Evolutionary conservation across 805 yeast species (phyloP).

Genomic region (Starmerella stigmatis): DNA sequence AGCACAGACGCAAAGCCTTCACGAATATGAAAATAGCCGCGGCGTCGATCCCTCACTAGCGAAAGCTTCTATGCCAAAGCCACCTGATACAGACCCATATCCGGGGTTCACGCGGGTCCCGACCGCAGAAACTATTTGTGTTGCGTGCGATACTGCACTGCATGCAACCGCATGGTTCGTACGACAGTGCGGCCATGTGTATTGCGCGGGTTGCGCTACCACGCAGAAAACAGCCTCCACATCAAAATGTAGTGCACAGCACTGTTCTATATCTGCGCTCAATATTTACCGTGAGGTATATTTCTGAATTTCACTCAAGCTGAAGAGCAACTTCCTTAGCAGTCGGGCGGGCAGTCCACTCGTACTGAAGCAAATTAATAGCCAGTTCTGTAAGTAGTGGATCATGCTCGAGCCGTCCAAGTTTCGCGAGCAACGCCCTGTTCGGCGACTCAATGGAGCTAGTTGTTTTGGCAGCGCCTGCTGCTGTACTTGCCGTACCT

Average conservation of each 20-base stretch:
- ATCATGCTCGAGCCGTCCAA: not conserved
- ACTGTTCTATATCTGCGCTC: not conserved
- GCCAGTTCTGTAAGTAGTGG: constrained; percentile 3
- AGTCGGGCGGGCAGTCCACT: constrained; percentile 15
- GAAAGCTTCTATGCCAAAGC: not conserved
- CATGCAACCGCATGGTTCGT: not conserved
- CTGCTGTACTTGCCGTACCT: not conserved
- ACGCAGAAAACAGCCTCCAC: not conserved
- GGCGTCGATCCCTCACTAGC: not conserved
- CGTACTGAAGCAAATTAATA: constrained; percentile 10
- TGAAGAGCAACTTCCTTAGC: constrained; percentile 5
- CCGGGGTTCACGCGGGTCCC: not conserved
- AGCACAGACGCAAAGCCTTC: not conserved
- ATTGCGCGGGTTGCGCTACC: constrained; percentile 7
- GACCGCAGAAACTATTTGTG: not conserved
- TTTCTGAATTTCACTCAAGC: not conserved
- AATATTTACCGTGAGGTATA: not conserved
- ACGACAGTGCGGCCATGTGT: constrained; percentile 15
- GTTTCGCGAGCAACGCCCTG: not conserved
- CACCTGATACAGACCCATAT: not conserved
- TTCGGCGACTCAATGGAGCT: not conserved
- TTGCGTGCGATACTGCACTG: not conserved
- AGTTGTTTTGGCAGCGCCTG: not conserved
- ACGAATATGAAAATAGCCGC: not conserved
- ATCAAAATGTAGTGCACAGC: not conserved